Percentiles rank a stretch among this genome's conserved stretches.
phyloP scores from a whole-genome alignment of 306 rosid genomes.

The Pyrus pyrifolia region DNA sequence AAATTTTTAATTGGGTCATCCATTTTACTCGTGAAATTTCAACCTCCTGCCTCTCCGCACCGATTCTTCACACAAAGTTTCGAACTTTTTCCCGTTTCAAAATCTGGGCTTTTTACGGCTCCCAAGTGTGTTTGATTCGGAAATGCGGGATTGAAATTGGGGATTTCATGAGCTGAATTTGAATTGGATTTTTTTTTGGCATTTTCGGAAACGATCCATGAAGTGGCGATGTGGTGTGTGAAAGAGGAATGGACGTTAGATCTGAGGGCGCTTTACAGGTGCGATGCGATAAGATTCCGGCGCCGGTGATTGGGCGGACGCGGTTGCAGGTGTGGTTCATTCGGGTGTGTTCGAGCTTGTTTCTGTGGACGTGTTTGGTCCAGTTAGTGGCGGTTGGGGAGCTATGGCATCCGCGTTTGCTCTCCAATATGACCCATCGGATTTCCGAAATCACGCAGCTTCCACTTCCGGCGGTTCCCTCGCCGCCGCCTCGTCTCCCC shows the following conservation, averaged over 20 bases:
- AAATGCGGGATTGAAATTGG: constrained; percentile 16
- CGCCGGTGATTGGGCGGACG: constrained; percentile 54
- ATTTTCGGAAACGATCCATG: constrained; percentile 37
- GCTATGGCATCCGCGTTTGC: constrained; percentile 71
- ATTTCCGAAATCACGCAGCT: constrained; percentile 34
- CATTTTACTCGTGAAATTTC: not conserved
- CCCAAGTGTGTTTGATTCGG: constrained; percentile 14
- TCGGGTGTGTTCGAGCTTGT: constrained; percentile 73
- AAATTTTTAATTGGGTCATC: not conserved
- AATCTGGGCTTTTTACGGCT: constrained; percentile 3
- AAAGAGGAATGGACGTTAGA: constrained; percentile 79
- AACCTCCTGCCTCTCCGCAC: not conserved
- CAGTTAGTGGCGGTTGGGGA: constrained; percentile 79
- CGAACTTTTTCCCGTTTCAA: not conserved
- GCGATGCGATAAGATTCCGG: constrained; percentile 66
- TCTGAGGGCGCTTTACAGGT: constrained; percentile 52
- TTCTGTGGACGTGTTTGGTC: constrained; percentile 85
- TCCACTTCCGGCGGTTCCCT: constrained; percentile 23
- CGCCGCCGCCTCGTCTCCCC: constrained; percentile 48
- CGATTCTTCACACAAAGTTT: not conserved
- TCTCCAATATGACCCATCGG: constrained; percentile 55
- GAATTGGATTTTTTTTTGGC: not conserved
- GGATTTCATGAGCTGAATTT: not conserved
- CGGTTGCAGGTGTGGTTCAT: constrained; percentile 89
- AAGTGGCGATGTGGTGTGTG: constrained; percentile 68